Base-by-base conservation (phyloP, 305 asterid species). In the Plantago rigida region DNA sequence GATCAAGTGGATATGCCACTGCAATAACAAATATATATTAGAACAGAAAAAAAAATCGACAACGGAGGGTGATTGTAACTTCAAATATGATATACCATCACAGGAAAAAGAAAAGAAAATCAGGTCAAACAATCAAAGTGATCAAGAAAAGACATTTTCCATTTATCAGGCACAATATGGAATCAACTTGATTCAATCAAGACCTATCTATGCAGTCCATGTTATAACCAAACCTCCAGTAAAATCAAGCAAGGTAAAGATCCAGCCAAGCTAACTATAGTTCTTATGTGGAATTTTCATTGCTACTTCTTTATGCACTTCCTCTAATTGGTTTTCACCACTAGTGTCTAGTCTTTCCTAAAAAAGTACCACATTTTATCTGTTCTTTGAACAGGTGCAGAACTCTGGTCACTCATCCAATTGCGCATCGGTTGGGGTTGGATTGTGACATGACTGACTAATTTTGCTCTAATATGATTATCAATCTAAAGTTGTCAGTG, bases 1-100 rank as follows among this genome's bases (percentile, higher is more conserved):
- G 94, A 71, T 87, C 96, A 74, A 87, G 65, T 31, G 96, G 94
- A 73, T 80, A 87, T 55, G 82, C 86, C 47, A 80, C 94, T 85
- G 92, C 80, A 83, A 13, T 67, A 62, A 50, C 11, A 60, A 3
- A 42, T 44, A 2, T 36, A 14, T 60, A 48, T 61, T 47, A 72
- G 55, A 29, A 66, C 14, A 36, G 39, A 69, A 22, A 22, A 22
- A 22, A 22, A 22, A 13, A 10, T 0, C 13, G 11, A 8, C 24
- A 11, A 46, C 44, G 41, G 42, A 46, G 62, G 3, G 19, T 42
- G 29, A 11, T 11, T 58, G 19, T 3, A 17, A 31, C 1, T 31
- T 45, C 36, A 48, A 49, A 14, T 51, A 15, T 67, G 50, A 19
- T 22, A 28, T 26, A 39, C 36, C 44, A 39, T 24, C 24, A 19